These are phyloP conservation scores for Phaeodactylum tricornutum DNA, from an alignment of 108 stramenopile species.

Conservation along the genomic window DNA sequence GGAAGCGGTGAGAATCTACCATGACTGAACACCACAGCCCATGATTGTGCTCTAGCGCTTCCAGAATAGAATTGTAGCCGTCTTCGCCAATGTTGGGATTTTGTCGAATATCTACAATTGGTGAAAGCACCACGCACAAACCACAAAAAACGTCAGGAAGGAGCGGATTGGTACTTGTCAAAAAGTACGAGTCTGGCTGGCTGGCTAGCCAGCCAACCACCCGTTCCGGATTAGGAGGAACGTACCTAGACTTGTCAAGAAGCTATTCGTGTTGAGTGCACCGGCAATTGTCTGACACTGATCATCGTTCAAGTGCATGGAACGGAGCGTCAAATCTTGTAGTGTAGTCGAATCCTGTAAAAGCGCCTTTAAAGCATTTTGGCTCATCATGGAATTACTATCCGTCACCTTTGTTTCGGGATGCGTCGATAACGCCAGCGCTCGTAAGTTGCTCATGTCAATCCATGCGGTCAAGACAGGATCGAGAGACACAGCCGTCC, in stretches of 20 bases:
- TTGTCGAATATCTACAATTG: conserved; percentile 29
- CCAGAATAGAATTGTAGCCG: conserved; percentile 18
- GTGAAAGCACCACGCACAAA: no score
- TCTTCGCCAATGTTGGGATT: conserved; percentile 11
- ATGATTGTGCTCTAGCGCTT: conserved; percentile 21
- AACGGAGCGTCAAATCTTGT: conserved; percentile 21
- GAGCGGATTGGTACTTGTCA: no score
- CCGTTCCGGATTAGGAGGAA: no score
- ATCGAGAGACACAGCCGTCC: conserved; percentile 9
- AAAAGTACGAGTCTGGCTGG: no score
- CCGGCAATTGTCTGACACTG: conserved; percentile 17
- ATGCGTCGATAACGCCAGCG: conserved; percentile 12
- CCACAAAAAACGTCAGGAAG: no score
- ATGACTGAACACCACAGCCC: conserved; percentile 24
- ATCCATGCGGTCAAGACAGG: conserved; percentile 13
- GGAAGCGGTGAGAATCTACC: conserved; percentile 22
- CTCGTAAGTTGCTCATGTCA: conserved; percentile 19
- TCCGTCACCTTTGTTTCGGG: no score
- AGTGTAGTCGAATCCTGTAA: conserved; percentile 16
- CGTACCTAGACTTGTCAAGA: no score
- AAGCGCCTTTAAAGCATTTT: no score
- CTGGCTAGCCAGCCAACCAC: no score
- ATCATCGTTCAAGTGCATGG: conserved; percentile 19
- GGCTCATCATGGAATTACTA: no score
- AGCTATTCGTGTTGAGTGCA: conserved; percentile 9